phyloP scores from a whole-genome alignment of 306 rosid species.

The Trifolium dubium region DNA sequence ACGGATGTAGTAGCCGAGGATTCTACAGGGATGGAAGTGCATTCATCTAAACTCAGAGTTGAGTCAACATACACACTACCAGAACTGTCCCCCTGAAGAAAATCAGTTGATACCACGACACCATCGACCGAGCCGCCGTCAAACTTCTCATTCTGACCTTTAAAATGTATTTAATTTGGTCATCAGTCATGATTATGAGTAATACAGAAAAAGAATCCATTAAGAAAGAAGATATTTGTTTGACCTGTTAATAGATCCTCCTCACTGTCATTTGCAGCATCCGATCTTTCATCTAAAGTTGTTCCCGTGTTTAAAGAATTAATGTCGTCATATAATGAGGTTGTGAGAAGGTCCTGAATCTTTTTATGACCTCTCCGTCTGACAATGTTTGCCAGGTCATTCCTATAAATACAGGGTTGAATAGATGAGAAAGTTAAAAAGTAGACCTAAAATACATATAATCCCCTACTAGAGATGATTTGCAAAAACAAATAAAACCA shows the following conservation, averaged over 20 bases:
- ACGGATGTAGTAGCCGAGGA: conserved; percentile 26
- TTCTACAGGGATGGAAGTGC: conserved; percentile 29
- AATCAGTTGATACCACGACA: conserved; percentile 12
- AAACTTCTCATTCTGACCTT: conserved; percentile 70
- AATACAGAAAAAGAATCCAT: conserved; percentile 19
- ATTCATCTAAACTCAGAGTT: conserved; percentile 32
- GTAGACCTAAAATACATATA: neutral
- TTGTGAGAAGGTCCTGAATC: conserved; percentile 66
- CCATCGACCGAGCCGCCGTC: conserved; percentile 27
- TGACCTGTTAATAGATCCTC: conserved; percentile 57
- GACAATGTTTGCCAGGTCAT: conserved; percentile 84
- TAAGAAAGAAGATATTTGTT: conserved; percentile 38
- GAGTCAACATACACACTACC: conserved; percentile 35
- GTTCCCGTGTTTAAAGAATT: conserved; percentile 40
- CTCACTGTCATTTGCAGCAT: conserved; percentile 36
- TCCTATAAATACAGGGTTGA: conserved; percentile 49
- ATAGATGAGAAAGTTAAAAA: neutral
- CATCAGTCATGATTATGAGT: conserved; percentile 50
- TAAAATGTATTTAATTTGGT: conserved; percentile 45
- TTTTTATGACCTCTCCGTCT: conserved; percentile 89
- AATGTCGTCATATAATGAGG: conserved; percentile 33
- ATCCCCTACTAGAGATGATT: neutral
- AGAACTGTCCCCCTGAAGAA: conserved; percentile 34
- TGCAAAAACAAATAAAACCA: neutral
- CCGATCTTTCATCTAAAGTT: conserved; percentile 36